phyloP scores from a whole-genome alignment of 192 early-diverging fungal genomes.

The Mortierella alpina region DNA sequence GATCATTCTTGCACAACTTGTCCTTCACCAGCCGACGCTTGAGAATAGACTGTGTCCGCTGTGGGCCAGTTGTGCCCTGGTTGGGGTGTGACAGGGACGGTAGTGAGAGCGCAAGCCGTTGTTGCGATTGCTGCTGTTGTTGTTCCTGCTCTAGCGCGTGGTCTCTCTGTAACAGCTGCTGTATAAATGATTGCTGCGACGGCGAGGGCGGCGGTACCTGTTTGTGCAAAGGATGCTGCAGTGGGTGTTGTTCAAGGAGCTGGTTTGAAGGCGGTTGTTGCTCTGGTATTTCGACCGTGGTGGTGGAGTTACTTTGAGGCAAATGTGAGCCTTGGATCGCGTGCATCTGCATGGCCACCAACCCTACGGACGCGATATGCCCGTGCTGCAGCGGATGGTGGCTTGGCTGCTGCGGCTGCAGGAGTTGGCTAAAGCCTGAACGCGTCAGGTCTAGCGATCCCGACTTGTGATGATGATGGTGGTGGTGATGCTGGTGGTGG shows the following conservation, averaged over 20 bases:
- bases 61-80: slow-evolving; percentile 8
- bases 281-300: too few relatives aligned
- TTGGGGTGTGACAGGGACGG: neutral
- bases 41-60: slow-evolving; percentile 12
- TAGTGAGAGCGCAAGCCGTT: neutral
- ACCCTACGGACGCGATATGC: slow-evolving; percentile 24
- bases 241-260: neutral
- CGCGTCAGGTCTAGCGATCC: slow-evolving; percentile 27
- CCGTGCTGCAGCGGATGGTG: slow-evolving; percentile 21
- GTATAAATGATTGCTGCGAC: too few relatives aligned
- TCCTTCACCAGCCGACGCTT: slow-evolving; percentile 43
- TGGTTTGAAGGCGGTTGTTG: too few relatives aligned
- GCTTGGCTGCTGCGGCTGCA: slow-evolving; percentile 19
- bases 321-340: neutral
- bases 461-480: slow-evolving; percentile 26
- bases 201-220: neutral
- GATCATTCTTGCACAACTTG: slow-evolving; percentile 34
- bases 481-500: slow-evolving; percentile 14
- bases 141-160: slow-evolving; percentile 1
- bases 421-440: slow-evolving; percentile 5
- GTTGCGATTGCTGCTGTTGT: slow-evolving; percentile 8
- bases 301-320: too few relatives aligned
- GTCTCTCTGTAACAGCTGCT: neutral
- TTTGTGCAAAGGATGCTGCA: neutral
- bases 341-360: slow-evolving; percentile 25